Conservation (phyloP, 1,284 basidiomycete species). For the Ganoderma leucocontextum region DNA sequence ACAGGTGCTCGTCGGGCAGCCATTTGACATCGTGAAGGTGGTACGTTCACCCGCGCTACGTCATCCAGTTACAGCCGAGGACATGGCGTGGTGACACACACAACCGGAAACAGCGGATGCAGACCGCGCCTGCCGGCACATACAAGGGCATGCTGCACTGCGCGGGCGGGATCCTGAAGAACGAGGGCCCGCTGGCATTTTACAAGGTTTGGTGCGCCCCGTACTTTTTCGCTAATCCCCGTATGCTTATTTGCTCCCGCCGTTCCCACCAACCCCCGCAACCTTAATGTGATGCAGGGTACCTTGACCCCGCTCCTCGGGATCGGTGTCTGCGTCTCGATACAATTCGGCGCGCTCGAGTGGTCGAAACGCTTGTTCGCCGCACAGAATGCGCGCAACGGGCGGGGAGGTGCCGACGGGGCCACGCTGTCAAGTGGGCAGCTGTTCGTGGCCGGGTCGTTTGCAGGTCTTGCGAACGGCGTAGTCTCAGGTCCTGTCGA, state of each 20-base stretch:
- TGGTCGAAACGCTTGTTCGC: conserved; percentile 89
- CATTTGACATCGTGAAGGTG: conserved; percentile 97
- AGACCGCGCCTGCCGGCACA: conserved; percentile 92
- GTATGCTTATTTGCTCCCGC: conserved; percentile 6
- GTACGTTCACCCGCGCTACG: conserved; percentile 50
- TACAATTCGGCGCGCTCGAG: conserved; percentile 96
- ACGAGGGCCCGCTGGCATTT: conserved; percentile 94
- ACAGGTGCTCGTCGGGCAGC: conserved; percentile 91
- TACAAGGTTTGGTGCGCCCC: conserved; percentile 78
- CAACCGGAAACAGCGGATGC: conserved; percentile 72
- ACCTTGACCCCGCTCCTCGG: conserved; percentile 93
- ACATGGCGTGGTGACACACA: conserved; percentile 20
- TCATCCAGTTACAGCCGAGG: neutral
- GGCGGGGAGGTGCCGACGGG: conserved; percentile 68
- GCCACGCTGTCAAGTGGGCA: conserved; percentile 68
- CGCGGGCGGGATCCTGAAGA: conserved; percentile 86
- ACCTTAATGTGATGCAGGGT: conserved; percentile 60
- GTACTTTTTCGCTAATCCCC: conserved; percentile 10
- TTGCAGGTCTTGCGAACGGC: conserved; percentile 91
- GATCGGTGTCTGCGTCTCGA: conserved; percentile 94
- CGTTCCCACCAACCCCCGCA: neutral
- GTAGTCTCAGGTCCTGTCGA: conserved; percentile 96
- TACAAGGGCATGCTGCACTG: conserved; percentile 91
- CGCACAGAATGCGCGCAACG: conserved; percentile 59
- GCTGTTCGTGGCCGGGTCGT: conserved; percentile 81